A percentile compares a stretch with the other conserved stretches of the same genome.
phyloP scores from a whole-genome alignment of 768 basidiomycete species.

The Podaxis rugospora region DNA sequence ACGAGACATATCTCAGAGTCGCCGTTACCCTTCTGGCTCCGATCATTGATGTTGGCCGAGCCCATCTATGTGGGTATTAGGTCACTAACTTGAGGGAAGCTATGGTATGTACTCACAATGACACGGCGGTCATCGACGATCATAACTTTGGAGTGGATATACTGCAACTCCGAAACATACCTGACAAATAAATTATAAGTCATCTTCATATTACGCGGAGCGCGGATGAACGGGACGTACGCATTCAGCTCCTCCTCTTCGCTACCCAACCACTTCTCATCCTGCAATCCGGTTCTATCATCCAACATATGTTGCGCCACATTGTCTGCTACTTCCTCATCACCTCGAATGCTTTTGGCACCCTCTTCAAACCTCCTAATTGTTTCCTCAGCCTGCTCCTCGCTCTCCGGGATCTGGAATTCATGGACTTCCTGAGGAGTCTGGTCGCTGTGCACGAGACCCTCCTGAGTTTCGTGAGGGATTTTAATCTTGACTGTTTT shows the following conservation, averaged over 20 bases:
- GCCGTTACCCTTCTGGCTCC: slow-evolving; percentile 86
- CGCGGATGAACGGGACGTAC: slow-evolving; percentile 37
- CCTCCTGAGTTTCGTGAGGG: slow-evolving; percentile 45
- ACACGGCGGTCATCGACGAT: slow-evolving; percentile 90
- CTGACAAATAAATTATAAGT: slow-evolving; percentile 28
- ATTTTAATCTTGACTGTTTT: slow-evolving; percentile 56
- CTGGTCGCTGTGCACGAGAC: slow-evolving; percentile 49
- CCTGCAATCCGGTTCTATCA: slow-evolving; percentile 54
- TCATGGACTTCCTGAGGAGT: slow-evolving; percentile 47
- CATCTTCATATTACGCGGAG: neutral
- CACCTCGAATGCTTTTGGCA: slow-evolving; percentile 48
- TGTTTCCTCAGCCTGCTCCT: slow-evolving; percentile 64
- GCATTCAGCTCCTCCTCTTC: slow-evolving; percentile 79
- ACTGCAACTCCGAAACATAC: slow-evolving; percentile 76
- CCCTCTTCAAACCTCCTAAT: slow-evolving; percentile 70
- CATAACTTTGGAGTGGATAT: slow-evolving; percentile 90
- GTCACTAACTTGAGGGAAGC: neutral
- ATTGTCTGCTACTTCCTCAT: slow-evolving; percentile 65
- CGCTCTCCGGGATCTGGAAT: slow-evolving; percentile 60
- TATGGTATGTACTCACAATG: slow-evolving; percentile 51
- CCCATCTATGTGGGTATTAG: slow-evolving; percentile 59
- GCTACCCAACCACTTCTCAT: slow-evolving; percentile 83
- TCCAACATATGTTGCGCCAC: slow-evolving; percentile 78
- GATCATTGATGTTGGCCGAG: slow-evolving; percentile 90
- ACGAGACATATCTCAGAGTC: slow-evolving; percentile 94